Conservation (phyloP, 2,329 filamentous ascomycete genomes). For the Exophiala alcalophila region DNA sequence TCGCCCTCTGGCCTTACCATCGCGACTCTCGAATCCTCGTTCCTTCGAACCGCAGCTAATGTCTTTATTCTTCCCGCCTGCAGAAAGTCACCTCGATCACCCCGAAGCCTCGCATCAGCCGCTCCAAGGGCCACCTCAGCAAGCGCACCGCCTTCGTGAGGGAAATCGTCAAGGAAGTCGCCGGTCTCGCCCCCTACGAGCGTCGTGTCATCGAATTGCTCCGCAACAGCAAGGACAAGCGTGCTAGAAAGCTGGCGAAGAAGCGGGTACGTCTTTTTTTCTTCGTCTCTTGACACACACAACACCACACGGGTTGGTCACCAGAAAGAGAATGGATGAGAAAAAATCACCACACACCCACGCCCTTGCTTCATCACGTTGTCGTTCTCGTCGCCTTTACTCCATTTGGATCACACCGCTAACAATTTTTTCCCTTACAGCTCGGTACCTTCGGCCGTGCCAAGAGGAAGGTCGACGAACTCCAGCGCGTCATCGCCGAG, state of each 20-base stretch:
- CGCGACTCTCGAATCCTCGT: background rate
- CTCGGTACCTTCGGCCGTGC: conserved; percentile 98
- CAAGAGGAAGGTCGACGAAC: conserved; percentile 99
- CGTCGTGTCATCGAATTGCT: conserved; percentile 98
- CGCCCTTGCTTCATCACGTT: background rate
- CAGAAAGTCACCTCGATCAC: conserved; percentile 82
- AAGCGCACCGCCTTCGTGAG: conserved; percentile 96
- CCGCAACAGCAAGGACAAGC: conserved; percentile 86
- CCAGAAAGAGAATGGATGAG: conserved; percentile 1
- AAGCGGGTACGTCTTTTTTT: conserved; percentile 43
- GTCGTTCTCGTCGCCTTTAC: background rate
- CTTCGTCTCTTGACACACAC: too few relatives aligned
- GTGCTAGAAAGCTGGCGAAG: conserved; percentile 33
- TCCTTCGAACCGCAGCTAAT: too few relatives aligned
- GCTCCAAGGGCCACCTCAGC: conserved; percentile 92
- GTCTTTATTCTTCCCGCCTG: conserved; percentile 30
- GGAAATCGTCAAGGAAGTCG: conserved; percentile 97
- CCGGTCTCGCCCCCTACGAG: conserved; percentile 93
- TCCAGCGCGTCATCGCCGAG: conserved; percentile 96
- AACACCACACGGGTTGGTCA: background rate
- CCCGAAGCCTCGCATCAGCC: conserved; percentile 72
- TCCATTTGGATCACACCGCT: conserved; percentile 27
- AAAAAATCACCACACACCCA: conserved; percentile 1
- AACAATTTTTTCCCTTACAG: conserved; percentile 44
- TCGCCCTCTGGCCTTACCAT: too few relatives aligned